Conservation (phyloP, 1,139 yeast species). For the Sugiyamaella grinbergsii region DNA sequence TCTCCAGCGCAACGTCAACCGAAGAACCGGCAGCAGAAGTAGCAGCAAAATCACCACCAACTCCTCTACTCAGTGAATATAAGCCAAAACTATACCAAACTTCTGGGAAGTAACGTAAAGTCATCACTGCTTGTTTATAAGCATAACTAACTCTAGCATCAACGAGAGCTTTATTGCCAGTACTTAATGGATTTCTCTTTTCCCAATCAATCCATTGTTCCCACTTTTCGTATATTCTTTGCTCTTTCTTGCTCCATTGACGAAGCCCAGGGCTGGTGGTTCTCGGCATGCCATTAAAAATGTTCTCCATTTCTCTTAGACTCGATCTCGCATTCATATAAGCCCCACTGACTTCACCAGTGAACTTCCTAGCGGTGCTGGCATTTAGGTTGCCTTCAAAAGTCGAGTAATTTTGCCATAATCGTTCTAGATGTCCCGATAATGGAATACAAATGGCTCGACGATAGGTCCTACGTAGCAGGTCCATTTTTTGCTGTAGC, state of each 20-base stretch:
- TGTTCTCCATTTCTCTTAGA: conserved; percentile 66
- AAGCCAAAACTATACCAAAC: conserved; percentile 75
- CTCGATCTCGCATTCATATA: conserved; percentile 88
- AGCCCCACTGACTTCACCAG: conserved; percentile 80
- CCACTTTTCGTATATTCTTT: conserved; percentile 54
- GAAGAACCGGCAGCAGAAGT: conserved; percentile 1
- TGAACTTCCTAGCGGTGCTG: conserved; percentile 79
- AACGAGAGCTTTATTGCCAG: conserved; percentile 50
- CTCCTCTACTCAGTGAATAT: conserved; percentile 37
- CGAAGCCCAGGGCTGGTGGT: conserved; percentile 45
- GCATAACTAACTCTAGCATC: conserved; percentile 70
- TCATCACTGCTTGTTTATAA: conserved; percentile 68
- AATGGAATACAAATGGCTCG: conserved; percentile 72
- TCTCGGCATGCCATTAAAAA: conserved; percentile 53
- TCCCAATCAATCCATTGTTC: conserved; percentile 80
- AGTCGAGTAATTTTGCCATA: conserved; percentile 79
- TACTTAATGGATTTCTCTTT: conserved; percentile 63
- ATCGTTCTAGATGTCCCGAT: conserved; percentile 61
- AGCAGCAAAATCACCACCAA: conserved; percentile 31
- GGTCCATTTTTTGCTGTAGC: conserved; percentile 77
- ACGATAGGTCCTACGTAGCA: conserved; percentile 73
- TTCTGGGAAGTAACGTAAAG: conserved; percentile 73
- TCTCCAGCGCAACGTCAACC: conserved; percentile 40
- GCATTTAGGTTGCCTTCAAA: conserved; percentile 82
- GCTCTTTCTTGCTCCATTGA: conserved; percentile 46